phyloP scores from a whole-genome alignment of 1,139 yeast species.

The Taphrina communis region DNA sequence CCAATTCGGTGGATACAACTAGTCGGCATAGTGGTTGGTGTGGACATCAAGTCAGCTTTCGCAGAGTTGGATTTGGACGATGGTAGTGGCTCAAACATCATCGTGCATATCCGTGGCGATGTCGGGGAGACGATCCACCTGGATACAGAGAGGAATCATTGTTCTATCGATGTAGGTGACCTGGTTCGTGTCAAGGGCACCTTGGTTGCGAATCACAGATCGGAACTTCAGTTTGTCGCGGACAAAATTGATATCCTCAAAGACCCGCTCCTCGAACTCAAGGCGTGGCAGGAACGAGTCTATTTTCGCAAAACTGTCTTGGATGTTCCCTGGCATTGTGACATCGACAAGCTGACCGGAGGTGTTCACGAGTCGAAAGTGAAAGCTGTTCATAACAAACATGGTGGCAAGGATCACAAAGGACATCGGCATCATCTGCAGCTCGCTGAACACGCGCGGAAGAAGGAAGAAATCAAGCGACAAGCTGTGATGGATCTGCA shows the following conservation, averaged over 20 bases:
- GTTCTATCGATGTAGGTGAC: slow-evolving; percentile 34
- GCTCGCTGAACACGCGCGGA: neutral
- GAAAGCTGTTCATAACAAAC: neutral
- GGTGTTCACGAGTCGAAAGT: neutral
- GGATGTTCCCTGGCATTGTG: slow-evolving; percentile 34
- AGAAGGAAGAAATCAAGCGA: slow-evolving; percentile 1
- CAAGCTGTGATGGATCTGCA: slow-evolving; percentile 1
- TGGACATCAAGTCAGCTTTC: slow-evolving; percentile 15
- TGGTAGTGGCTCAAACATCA: slow-evolving; percentile 39
- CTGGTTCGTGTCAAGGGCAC: slow-evolving; percentile 39
- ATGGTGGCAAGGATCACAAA: neutral
- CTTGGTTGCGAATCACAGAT: neutral
- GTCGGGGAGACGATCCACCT: slow-evolving; percentile 13
- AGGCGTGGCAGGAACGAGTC: slow-evolving; percentile 41
- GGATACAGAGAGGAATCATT: slow-evolving; percentile 4
- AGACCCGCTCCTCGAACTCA: slow-evolving; percentile 29
- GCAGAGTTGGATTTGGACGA: slow-evolving; percentile 39
- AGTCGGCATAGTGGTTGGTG: slow-evolving; percentile 41
- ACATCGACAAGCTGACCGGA: slow-evolving; percentile 1
- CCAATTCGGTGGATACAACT: slow-evolving; percentile 42
- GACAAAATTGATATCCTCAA: slow-evolving; percentile 20
- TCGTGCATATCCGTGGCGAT: slow-evolving; percentile 1
- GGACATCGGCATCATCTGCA: neutral
- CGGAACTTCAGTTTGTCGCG: slow-evolving; percentile 26
- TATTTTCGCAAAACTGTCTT: slow-evolving; percentile 22